These are phyloP conservation scores for Withania somnifera DNA, from an alignment of 305 asterid genomes.

Conservation along the genomic window DNA sequence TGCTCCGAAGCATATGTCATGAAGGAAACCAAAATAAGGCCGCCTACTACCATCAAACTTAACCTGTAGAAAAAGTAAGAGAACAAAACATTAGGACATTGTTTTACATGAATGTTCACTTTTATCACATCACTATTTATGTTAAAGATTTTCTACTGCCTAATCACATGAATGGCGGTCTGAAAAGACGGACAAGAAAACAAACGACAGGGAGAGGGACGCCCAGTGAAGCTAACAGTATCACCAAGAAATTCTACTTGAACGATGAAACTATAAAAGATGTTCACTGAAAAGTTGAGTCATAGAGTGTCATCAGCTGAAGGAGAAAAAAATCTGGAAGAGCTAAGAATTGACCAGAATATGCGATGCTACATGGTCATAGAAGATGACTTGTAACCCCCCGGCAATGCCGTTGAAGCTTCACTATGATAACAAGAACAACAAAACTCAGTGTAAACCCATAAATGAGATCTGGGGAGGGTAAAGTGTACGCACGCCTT, in stretches of 20 bases:
- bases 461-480: not conserved
- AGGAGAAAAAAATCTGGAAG: not conserved
- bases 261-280: not conserved
- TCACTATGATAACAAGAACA: not conserved
- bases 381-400: not conserved
- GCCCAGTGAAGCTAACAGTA: not conserved
- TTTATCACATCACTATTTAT: not conserved
- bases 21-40: slow-evolving; percentile 61
- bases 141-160: not conserved
- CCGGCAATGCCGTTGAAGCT: not conserved
- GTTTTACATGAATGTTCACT: not conserved
- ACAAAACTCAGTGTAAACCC: not conserved
- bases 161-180: not conserved
- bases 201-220: not conserved
- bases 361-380: not conserved
- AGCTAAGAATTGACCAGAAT: not conserved
- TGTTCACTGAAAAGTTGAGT: not conserved
- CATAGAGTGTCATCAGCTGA: not conserved
- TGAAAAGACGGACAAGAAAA: not conserved
- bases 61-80: slow-evolving; percentile 37
- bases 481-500: not conserved
- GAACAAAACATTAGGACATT: not conserved
- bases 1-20: slow-evolving; percentile 77
- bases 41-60: slow-evolving; percentile 71
- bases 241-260: not conserved